Conservation (phyloP, 2,329 filamentous ascomycete species). For the Beauveria varroae region DNA sequence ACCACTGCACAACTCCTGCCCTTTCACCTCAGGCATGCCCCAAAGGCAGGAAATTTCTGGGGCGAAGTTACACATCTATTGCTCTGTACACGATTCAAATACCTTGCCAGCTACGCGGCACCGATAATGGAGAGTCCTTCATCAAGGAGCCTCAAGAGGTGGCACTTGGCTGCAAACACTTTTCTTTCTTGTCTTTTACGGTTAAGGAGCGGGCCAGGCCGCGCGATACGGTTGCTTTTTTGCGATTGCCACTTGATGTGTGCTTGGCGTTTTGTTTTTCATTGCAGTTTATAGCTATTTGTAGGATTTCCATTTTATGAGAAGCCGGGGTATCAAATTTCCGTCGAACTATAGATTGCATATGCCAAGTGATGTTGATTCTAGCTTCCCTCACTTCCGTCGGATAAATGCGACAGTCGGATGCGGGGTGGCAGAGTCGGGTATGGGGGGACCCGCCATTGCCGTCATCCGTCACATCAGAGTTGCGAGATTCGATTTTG, state of each 20-base stretch:
- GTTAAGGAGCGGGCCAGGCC: not conserved
- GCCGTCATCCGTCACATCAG: not conserved
- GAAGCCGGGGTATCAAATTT: not conserved
- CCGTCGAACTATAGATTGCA: not conserved
- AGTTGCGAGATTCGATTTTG: not conserved
- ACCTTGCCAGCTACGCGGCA: too few species aligned
- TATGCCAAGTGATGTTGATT: not conserved
- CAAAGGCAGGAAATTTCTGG: too few species aligned
- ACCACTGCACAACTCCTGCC: not conserved
- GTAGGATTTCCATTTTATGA: not conserved
- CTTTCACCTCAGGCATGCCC: not conserved
- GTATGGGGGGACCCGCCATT: slow-evolving; percentile 1
- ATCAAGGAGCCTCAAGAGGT: not conserved
- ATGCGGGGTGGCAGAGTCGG: slow-evolving; percentile 3
- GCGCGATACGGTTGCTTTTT: slow-evolving; percentile 3
- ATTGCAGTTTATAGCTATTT: not conserved
- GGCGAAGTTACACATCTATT: not conserved
- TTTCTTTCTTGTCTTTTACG: not conserved
- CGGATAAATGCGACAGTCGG: not conserved
- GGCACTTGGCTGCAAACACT: not conserved
- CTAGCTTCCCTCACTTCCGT: not conserved
- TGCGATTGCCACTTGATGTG: not conserved
- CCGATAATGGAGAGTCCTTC: too few species aligned
- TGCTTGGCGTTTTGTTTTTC: not conserved
- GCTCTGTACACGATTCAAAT: too few species aligned